Base-by-base conservation (phyloP, 2,329 filamentous ascomycete genomes). In the Myriosclerotinia curreyana region DNA sequence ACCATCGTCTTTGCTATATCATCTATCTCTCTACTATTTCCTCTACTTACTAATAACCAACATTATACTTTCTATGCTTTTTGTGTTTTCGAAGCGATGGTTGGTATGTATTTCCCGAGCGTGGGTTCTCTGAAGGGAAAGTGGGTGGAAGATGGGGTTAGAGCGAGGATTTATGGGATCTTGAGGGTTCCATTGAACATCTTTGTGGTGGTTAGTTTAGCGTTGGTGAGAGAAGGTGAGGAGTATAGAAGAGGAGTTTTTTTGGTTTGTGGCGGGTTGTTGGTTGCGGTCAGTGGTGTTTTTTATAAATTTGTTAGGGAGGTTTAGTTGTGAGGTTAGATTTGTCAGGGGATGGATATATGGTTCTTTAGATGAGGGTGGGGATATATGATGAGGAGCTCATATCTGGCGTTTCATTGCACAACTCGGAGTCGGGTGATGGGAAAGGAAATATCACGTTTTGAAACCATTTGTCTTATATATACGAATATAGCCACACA, bases 161-260 rank as follows among this genome's bases (percentile, higher is more conserved):
- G 84, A 51, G 82, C 80, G 3, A 79, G 79, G 51, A 77, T 86
- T 20, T 87, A 87, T 71, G 81, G 81, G 20, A 75, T 85, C 60
- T 75, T 87, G 71, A 78, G 85, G 38, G 77, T 87, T 17, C 84
- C 85, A 14, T 74, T 87, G 66, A 87, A 86, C 70, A 66, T 82
- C 20, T 84, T 85, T 69, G 82, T 86, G 1, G 79, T 84, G 12
- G 74, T 79, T 7, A 79, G 81, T 15, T 71, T 85, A 58, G 75
- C 76, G 22, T 71, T 81, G 48, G 79, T 80, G 6, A 73, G 76
- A 65, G 81, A 81, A 68, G 79, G 79, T 5, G 69, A 70, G 42
- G 71, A 52, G 46, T 75, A 74, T 66, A 64, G 74, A 31, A 71
- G 75, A 55, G 56, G 58, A 31, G 72, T 76, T 0, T 76, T 75